A percentile compares a stretch with the other conserved stretches of the same genome.
Conservation (phyloP, 2,329 filamentous ascomycete species). For the Diaporthe capsici region DNA sequence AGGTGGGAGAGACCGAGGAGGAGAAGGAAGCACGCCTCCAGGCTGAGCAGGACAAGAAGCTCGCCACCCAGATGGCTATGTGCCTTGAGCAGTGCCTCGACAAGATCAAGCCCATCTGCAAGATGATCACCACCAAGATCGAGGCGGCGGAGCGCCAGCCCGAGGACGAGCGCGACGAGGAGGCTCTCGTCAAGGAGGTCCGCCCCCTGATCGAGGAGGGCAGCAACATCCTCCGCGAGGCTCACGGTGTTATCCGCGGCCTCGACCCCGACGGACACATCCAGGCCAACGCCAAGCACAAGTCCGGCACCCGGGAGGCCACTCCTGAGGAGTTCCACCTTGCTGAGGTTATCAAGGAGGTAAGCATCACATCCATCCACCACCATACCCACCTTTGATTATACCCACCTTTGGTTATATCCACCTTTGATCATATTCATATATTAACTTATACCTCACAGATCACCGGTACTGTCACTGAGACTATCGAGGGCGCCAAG, state of each 20-base stretch:
- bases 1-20: constrained; percentile 71
- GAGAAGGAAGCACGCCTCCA: constrained; percentile 69
- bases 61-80: constrained; percentile 81
- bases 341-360: constrained; percentile 86
- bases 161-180: constrained; percentile 91
- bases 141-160: constrained; percentile 84
- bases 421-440: background rate
- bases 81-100: constrained; percentile 86
- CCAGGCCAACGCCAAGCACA: constrained; percentile 86
- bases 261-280: constrained; percentile 92
- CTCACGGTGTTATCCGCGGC: constrained; percentile 87
- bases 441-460: constrained; percentile 47
- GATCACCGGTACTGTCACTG: constrained; percentile 83
- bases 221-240: constrained; percentile 84
- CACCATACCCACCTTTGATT: background rate
- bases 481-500: constrained; percentile 89
- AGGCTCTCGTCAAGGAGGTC: constrained; percentile 87
- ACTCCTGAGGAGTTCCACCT: constrained; percentile 87
- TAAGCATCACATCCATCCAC: constrained; percentile 46
- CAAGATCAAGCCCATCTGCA: constrained; percentile 86
- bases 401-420: background rate
- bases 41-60: constrained; percentile 78
- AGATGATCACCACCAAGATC: constrained; percentile 88
- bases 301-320: constrained; percentile 80
- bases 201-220: constrained; percentile 92